These are phyloP conservation scores for Pelargonium myrrhifolium DNA, from an alignment of 441 rosid genomes.

Conservation along the genomic window DNA sequence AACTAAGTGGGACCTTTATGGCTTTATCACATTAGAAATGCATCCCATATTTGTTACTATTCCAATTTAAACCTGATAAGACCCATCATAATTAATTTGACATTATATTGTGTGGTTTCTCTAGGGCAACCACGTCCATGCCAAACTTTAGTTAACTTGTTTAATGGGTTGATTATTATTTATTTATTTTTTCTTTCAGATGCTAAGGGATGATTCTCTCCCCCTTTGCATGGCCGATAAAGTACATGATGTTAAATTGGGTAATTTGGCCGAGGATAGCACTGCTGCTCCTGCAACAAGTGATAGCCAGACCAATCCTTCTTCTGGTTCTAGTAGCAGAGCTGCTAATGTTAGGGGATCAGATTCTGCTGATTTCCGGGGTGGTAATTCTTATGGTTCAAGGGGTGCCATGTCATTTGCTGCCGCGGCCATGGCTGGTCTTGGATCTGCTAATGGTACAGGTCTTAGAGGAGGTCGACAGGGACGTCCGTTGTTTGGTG, in stretches of 20 bases:
- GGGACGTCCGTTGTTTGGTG: constrained; percentile 65
- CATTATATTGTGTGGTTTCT: background rate
- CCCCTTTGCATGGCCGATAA: constrained; percentile 89
- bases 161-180: background rate
- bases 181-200: constrained; percentile 36
- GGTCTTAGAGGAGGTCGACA: constrained; percentile 89
- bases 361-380: constrained; percentile 66
- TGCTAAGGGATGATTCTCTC: constrained; percentile 76
- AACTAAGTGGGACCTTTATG: background rate
- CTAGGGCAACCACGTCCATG: background rate
- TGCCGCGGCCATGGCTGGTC: constrained; percentile 98
- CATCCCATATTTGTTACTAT: background rate
- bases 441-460: constrained; percentile 84
- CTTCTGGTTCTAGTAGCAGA: constrained; percentile 82
- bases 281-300: constrained; percentile 40
- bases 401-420: constrained; percentile 97
- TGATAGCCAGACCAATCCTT: constrained; percentile 54
- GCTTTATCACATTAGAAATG: background rate
- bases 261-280: constrained; percentile 70
- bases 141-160: background rate
- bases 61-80: background rate
- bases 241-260: constrained; percentile 93
- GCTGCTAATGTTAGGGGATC: constrained; percentile 61
- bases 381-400: constrained; percentile 65
- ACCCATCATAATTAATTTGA: background rate